Base-by-base conservation (phyloP, 2,329 filamentous ascomycete species). In the Cladophialophora psammophila region DNA sequence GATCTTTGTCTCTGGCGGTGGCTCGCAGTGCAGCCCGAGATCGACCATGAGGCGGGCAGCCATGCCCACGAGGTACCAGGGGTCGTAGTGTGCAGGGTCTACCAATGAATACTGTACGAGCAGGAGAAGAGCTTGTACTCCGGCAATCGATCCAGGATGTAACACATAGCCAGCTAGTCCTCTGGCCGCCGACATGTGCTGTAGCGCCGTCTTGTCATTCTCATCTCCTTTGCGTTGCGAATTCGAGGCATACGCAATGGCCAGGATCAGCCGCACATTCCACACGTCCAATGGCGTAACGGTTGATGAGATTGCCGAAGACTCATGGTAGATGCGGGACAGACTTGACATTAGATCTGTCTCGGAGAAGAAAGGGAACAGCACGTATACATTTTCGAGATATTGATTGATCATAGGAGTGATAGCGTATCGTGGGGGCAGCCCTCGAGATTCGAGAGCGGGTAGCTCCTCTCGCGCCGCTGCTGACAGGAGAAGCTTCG, bases 61-160 rank as follows among this genome's bases (percentile, higher is more conserved):
- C 76, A 95, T 94, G 6, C 94, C 95, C 64, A 97, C 91, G 69
- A 97, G 80, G 71, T 95, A 94, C 94, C 95, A 98, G 73, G 91
- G 93, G 75, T 97, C 93, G 75, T 97, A 97, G 75, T 96, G 93
- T 50, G 90, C 87, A 1, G 94, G 94, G 73, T 98, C 94, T 58
- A 97, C 84, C 82, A 95, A 91, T 2, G 94, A 90, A 77, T 97
- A 98, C 73, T 96, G 89, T 0, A 93, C 93, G 60, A 98, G 86
- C 1, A 98, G 83, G 2, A 97, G 80, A 26, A 98, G 84, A 0
- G 93, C 93, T 77, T 97, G 94, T 15, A 98, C 93, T 73, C 95
- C 94, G 1, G 87, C 87, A 31, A 93, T 87, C 63, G 93, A 92
- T 20, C 94, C 94, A 0, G 94, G 94, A 72, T 90, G 90, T 31